These are phyloP conservation scores for Davidsoniella virescens DNA, from an alignment of 2,329 filamentous ascomycete genomes.

Conservation along the genomic window DNA sequence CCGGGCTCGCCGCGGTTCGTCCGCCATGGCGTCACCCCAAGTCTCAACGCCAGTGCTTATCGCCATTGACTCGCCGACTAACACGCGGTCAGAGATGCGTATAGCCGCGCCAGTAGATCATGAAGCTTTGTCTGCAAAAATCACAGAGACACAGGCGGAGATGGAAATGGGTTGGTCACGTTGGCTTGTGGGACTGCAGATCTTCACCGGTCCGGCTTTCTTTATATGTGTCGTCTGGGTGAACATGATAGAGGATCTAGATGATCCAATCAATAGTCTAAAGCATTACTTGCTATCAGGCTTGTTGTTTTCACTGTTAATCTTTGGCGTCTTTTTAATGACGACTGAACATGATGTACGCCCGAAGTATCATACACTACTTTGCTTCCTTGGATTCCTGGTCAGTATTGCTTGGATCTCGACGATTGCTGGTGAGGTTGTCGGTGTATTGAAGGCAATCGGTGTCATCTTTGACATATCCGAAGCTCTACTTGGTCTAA, in stretches of 20 bases:
- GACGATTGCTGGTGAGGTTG: slow-evolving; percentile 87
- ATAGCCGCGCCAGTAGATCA: slow-evolving; percentile 1
- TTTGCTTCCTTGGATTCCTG: slow-evolving; percentile 80
- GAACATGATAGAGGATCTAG: slow-evolving; percentile 43
- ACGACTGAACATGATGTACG: slow-evolving; percentile 52
- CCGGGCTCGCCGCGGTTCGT: slow-evolving; percentile 15
- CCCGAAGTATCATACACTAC: slow-evolving; percentile 56
- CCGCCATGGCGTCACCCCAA: slow-evolving; percentile 16
- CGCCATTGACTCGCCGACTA: slow-evolving; percentile 16
- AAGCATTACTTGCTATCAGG: slow-evolving; percentile 43
- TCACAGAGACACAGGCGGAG: slow-evolving; percentile 15
- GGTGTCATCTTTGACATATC: slow-evolving; percentile 86
- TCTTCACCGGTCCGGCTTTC: slow-evolving; percentile 77
- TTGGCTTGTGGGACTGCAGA: slow-evolving; percentile 74
- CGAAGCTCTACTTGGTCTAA: slow-evolving; percentile 86
- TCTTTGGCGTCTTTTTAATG: slow-evolving; percentile 49
- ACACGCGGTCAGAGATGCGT: slow-evolving; percentile 10
- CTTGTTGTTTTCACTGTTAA: slow-evolving; percentile 49
- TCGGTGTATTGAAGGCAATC: slow-evolving; percentile 82
- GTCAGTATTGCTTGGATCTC: slow-evolving; percentile 95
- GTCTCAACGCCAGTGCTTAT: slow-evolving; percentile 20
- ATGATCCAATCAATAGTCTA: slow-evolving; percentile 34
- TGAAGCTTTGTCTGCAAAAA: slow-evolving; percentile 4
- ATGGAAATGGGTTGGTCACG: slow-evolving; percentile 59
- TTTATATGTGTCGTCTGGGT: slow-evolving; percentile 61